Base-by-base conservation (phyloP, 257 asterid species). In the Plectranthus barbatus region DNA sequence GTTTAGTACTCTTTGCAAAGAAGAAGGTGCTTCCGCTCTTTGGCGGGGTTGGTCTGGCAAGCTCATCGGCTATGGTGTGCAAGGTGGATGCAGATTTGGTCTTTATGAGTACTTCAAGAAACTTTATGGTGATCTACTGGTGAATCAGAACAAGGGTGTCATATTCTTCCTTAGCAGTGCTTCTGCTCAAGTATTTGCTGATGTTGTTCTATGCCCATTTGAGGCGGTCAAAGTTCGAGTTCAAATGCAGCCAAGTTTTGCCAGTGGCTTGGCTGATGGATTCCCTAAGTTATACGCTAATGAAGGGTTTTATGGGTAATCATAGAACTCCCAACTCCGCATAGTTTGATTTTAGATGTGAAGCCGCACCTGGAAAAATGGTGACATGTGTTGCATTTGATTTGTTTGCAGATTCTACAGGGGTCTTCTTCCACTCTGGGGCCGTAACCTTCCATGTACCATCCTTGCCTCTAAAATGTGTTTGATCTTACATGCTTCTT, bases 41-140 rank as follows among this genome's bases (percentile, higher is more conserved):
- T 79, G 92, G 90, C 82, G 86, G 78, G 95, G 93, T 49, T 87
- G 95, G 93, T 82, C 95, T n/a, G 80, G 90, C 4, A 87, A 84
- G 60, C 78, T 84, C 42, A 71, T 87, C 24, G 95, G 95, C 1
- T 87, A 87, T 59, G 90, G 90, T 10, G 68, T 72, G 34, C 93
- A 84, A 74, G 93, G 95, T 12, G 95, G 90, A 46, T 87, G 80
- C 67, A 82, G 64, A 70, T 87, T 84, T 39, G 89, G 93, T 26
- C 84, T 87, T 21, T 87, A 84, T 41, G 95, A 87, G 61, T 82
- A 82, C 69, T 84, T 84, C 77, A 87, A 87, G 79, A 81, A 72
- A 62, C 21, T 75, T 26, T 87, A 87, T 50, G 82, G 82, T 1
- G 88, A 76, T 49, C 24, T 77, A 47, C 65, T 87, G 53, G 72